Percentiles rank a stretch among this genome's conserved stretches.
Conservation (phyloP, 1,139 yeast genomes). For the Saccharomyces hybrid region DNA sequence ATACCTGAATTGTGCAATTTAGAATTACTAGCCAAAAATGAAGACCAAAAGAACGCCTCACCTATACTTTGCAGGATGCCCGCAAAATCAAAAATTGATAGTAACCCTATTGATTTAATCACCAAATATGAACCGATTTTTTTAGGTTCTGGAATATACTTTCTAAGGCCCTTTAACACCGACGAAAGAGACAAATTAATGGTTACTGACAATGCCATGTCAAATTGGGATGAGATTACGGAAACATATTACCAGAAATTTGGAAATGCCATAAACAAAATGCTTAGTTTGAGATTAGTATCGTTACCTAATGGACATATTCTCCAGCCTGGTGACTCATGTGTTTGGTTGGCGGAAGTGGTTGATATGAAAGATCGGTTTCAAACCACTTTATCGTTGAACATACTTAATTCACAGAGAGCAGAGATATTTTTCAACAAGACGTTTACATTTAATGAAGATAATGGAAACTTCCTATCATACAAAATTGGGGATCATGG, state of each 20-base stretch:
- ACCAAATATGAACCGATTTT: constrained; percentile 20
- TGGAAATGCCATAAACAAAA: constrained; percentile 16
- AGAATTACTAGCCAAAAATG: constrained; percentile 23
- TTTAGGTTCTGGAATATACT: constrained; percentile 22
- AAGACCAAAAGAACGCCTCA: constrained; percentile 19
- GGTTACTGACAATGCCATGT: constrained; percentile 15
- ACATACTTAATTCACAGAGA: background rate
- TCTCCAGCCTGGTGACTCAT: constrained; percentile 14
- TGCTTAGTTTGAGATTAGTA: constrained; percentile 15
- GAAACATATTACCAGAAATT: constrained; percentile 11
- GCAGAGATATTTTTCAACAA: background rate
- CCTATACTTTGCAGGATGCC: constrained; percentile 14
- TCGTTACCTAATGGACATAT: constrained; percentile 14
- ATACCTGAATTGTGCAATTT: constrained; percentile 51
- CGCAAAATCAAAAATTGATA: background rate
- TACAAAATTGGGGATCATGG: background rate
- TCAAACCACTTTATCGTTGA: constrained; percentile 1
- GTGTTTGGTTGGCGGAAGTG: constrained; percentile 22
- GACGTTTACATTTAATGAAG: background rate
- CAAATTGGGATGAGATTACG: constrained; percentile 3
- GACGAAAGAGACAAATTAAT: constrained; percentile 12
- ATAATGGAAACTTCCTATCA: background rate
- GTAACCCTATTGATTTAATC: constrained; percentile 13
- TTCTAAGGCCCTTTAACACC: constrained; percentile 12
- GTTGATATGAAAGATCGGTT: constrained; percentile 16